These are phyloP conservation scores for Rhodotorula mucilaginosa DNA, from an alignment of 1,284 basidiomycete species.

Conservation along the genomic window DNA sequence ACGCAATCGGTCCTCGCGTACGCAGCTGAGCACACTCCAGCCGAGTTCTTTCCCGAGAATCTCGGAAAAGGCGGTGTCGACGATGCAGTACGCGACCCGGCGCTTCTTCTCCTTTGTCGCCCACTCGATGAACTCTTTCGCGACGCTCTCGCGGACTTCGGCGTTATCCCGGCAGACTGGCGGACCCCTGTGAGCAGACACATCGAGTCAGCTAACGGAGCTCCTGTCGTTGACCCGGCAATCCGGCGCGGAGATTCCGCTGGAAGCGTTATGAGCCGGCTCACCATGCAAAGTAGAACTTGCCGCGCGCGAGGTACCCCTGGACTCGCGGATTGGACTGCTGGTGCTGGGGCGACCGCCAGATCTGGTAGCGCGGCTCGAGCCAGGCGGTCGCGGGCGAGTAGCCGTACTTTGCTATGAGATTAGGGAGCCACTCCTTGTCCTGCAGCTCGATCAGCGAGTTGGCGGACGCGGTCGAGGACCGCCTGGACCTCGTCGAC, in stretches of 20 bases:
- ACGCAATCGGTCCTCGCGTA: conserved; percentile 30
- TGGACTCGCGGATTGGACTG: conserved; percentile 26
- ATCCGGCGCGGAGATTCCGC: too few relatives aligned
- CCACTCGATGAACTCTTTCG: conserved; percentile 30
- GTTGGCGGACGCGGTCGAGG: conserved; percentile 18
- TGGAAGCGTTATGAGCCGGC: too few relatives aligned
- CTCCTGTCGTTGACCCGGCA: too few relatives aligned
- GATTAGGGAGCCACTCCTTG: conserved; percentile 28
- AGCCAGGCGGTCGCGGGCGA: conserved; percentile 36
- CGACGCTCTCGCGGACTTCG: conserved; percentile 13
- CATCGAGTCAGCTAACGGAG: too few relatives aligned
- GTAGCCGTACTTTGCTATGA: conserved; percentile 30
- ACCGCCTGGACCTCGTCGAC: conserved; percentile 5
- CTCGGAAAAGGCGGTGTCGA: conserved; percentile 29
- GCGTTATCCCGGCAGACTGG: conserved; percentile 25
- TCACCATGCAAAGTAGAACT: conserved; percentile 35
- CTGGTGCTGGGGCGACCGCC: conserved; percentile 19
- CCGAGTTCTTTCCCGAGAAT: conserved; percentile 24
- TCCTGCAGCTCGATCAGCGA: conserved; percentile 19
- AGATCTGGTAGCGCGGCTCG: conserved; percentile 36
- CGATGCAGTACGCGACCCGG: conserved; percentile 26
- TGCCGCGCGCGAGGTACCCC: conserved; percentile 29
- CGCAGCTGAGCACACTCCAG: conserved; percentile 34
- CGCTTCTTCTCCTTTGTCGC: conserved; percentile 24
- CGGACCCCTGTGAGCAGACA: conserved; percentile 8